Conservation (phyloP, 2,329 filamentous ascomycete genomes). For the Xylaria sp. region DNA sequence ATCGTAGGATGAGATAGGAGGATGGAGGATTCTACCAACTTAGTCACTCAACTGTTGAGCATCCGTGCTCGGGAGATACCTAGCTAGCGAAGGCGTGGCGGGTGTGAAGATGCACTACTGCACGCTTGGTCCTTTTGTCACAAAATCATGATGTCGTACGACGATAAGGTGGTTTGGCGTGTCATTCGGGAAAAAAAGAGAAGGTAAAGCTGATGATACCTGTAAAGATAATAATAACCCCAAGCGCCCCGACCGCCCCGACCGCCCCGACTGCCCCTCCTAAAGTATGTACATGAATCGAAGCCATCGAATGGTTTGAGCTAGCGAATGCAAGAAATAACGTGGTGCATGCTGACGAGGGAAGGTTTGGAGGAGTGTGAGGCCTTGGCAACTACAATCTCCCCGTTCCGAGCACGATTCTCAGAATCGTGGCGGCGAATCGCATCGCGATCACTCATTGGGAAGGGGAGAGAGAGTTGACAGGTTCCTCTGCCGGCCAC, state of each 20-base stretch:
- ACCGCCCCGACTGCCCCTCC: not conserved
- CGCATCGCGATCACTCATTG: not conserved
- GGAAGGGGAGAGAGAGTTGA: not conserved
- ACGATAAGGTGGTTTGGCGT: not conserved
- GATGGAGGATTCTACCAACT: not conserved
- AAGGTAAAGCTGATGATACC: conserved; percentile 2
- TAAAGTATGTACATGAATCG: conserved; percentile 29
- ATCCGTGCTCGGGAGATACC: not conserved
- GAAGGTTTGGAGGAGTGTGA: not conserved
- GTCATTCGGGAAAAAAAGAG: not conserved
- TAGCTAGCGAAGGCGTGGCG: not conserved
- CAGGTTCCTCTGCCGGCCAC: not conserved
- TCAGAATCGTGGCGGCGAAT: conserved; percentile 5
- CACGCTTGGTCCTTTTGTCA: conserved; percentile 6
- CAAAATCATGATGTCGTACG: conserved; percentile 11
- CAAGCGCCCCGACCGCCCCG: not conserved
- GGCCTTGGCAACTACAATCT: conserved; percentile 13
- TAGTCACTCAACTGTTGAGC: not conserved
- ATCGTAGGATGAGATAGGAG: not conserved
- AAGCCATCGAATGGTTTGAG: conserved; percentile 1
- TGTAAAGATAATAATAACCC: not conserved
- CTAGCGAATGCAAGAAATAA: conserved; percentile 32
- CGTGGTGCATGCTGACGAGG: conserved; percentile 1
- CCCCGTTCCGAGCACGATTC: conserved; percentile 12
- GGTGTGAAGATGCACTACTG: not conserved